phyloP scores from a whole-genome alignment of 805 yeast species.

The Metschnikowia colocasiae region DNA sequence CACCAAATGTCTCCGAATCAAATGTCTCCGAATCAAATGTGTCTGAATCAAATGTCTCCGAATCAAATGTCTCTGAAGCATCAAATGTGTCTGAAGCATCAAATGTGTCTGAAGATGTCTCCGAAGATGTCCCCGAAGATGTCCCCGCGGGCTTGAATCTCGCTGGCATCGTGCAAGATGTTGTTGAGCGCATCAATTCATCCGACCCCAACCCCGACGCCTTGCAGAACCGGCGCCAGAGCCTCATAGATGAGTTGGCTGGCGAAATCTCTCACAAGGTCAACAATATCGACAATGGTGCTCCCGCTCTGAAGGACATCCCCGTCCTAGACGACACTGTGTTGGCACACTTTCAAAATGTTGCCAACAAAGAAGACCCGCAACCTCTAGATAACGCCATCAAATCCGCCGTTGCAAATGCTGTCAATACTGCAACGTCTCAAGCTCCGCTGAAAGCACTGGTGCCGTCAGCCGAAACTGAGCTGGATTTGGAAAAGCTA shows the following conservation, averaged over 20 bases:
- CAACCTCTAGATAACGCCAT: constrained; percentile 7
- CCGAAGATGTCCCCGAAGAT: no score
- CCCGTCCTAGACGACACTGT: constrained; percentile 37
- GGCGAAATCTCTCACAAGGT: background rate
- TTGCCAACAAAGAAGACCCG: constrained; percentile 25
- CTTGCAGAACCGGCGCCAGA: background rate
- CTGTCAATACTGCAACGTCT: constrained; percentile 11
- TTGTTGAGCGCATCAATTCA: constrained; percentile 21
- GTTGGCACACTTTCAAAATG: constrained; percentile 34
- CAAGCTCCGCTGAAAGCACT: background rate
- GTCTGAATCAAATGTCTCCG: background rate
- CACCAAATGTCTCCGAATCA: background rate
- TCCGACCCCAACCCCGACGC: constrained; percentile 18
- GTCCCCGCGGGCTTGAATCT: background rate
- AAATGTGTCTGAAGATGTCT: background rate
- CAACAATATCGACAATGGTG: constrained; percentile 1
- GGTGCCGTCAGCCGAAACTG: constrained; percentile 16
- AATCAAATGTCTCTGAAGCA: no score
- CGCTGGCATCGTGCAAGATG: constrained; percentile 26
- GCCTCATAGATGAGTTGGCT: constrained; percentile 1
- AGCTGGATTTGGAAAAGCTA: constrained; percentile 50
- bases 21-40: no score
- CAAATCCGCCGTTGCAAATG: constrained; percentile 14
- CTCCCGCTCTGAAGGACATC: constrained; percentile 15
- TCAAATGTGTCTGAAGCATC: no score